Percentiles rank a stretch among this genome's conserved stretches.
Evolutionary conservation across 116 monocot genomes (phyloP).

Genomic region (Zostera marina): DNA sequence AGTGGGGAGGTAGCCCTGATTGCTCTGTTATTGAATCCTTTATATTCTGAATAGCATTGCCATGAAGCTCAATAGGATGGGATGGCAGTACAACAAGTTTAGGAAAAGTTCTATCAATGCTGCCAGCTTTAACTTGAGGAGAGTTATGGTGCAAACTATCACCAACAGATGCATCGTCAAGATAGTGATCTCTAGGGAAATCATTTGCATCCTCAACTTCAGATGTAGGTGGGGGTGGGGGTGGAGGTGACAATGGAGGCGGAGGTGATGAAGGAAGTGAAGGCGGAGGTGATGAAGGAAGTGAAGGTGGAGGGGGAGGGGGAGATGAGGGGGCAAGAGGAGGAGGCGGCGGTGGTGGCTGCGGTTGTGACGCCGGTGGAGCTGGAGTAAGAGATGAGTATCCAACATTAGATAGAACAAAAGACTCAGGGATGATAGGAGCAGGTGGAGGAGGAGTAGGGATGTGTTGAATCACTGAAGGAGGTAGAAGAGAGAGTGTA

Average conservation of each 20-base stretch:
- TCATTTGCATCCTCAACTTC: neutral
- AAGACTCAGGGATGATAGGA: neutral
- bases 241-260: slow-evolving; percentile 2
- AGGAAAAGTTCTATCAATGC: neutral
- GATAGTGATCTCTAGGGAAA: neutral
- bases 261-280: neutral
- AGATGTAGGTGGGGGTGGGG: slow-evolving; percentile 3
- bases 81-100: neutral
- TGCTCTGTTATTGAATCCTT: neutral
- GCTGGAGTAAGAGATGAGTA: neutral
- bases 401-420: neutral
- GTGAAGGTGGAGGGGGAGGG: neutral
- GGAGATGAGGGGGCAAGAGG: slow-evolving; percentile 1
- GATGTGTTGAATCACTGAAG: slow-evolving; percentile 1
- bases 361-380: neutral
- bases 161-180: neutral
- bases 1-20: neutral
- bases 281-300: neutral
- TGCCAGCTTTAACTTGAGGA: neutral
- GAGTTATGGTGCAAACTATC: neutral
- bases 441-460: slow-evolving; percentile 4
- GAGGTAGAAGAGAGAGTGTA: neutral
- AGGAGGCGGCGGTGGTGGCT: slow-evolving; percentile 1
- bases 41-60: neutral
- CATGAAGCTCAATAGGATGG: neutral